These are phyloP conservation scores for Huntiella abstrusa DNA, from an alignment of 2,329 filamentous ascomycete species.

Conservation along the genomic window DNA sequence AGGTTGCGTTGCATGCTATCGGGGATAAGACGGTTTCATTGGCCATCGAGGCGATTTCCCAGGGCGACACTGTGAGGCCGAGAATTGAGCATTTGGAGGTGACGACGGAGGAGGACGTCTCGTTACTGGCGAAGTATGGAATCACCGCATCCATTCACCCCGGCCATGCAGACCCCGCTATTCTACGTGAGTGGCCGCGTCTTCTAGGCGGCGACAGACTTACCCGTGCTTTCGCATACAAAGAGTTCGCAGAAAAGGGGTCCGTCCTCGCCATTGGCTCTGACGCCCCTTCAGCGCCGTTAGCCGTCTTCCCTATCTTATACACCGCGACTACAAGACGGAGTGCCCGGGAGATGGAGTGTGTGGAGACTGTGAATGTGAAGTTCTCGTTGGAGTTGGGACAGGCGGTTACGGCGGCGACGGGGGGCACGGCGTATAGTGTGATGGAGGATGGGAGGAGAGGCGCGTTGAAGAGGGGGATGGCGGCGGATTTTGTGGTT, in stretches of 20 bases:
- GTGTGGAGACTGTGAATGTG: conserved; percentile 27
- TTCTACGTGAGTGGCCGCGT: conserved; percentile 39
- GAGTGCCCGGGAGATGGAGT: conserved; percentile 30
- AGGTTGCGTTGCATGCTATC: conserved; percentile 47
- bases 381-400: conserved; percentile 33
- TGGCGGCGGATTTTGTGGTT: conserved; percentile 37
- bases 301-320: conserved; percentile 33
- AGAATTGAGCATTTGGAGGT: conserved; percentile 49
- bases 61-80: conserved; percentile 29
- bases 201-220: conserved; percentile 36
- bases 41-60: conserved; percentile 36
- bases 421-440: conserved; percentile 35
- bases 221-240: conserved; percentile 42
- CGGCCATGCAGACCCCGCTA: conserved; percentile 40
- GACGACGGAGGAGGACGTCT: conserved; percentile 33
- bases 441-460: conserved; percentile 36
- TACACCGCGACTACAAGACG: conserved; percentile 40
- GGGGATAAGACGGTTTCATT: conserved; percentile 39
- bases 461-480: conserved; percentile 32
- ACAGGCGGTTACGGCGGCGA: conserved; percentile 34
- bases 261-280: conserved; percentile 37
- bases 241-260: conserved; percentile 36
- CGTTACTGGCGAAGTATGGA: conserved; percentile 34
- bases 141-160: conserved; percentile 42
- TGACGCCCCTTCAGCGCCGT: conserved; percentile 40